Percentiles rank a stretch among this genome's conserved stretches.
These are phyloP conservation scores for Colletotrichum sp. DNA, from an alignment of 2,329 filamentous ascomycete genomes.

Conservation along the genomic window DNA sequence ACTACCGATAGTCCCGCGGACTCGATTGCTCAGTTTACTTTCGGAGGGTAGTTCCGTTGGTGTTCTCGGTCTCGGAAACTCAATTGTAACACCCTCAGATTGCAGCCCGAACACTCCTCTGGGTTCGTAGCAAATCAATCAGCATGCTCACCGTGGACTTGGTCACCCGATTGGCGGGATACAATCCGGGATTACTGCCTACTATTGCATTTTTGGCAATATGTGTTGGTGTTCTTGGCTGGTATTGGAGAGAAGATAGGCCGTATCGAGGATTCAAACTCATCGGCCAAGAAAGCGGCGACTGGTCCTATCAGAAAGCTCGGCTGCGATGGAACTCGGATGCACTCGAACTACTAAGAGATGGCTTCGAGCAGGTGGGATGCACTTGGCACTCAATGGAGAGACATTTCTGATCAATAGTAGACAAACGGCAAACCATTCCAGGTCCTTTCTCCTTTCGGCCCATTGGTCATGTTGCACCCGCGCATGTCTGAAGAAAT, in stretches of 20 bases:
- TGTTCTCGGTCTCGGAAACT: background rate
- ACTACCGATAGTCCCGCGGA: background rate
- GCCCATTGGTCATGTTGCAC: background rate
- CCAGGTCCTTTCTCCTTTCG: background rate
- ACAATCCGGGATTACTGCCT: background rate
- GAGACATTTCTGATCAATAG: background rate
- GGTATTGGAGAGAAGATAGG: background rate
- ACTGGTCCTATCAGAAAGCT: background rate
- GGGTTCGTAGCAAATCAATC: background rate
- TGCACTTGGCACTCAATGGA: too few relatives aligned
- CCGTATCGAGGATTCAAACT: background rate
- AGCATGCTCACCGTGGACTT: background rate
- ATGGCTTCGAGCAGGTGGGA: background rate
- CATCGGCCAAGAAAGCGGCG: background rate
- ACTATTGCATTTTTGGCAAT: background rate
- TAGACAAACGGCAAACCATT: background rate
- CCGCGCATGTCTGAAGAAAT: background rate
- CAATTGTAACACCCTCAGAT: rapidly evolving
- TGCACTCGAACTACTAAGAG: background rate
- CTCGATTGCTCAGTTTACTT: background rate
- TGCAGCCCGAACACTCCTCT: background rate
- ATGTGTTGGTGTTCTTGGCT: background rate
- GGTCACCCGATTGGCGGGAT: background rate
- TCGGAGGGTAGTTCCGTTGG: background rate
- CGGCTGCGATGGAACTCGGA: background rate